These are phyloP conservation scores for Batkoa obscura DNA, from an alignment of 371 early-diverging fungal species.

Conservation along the genomic window DNA sequence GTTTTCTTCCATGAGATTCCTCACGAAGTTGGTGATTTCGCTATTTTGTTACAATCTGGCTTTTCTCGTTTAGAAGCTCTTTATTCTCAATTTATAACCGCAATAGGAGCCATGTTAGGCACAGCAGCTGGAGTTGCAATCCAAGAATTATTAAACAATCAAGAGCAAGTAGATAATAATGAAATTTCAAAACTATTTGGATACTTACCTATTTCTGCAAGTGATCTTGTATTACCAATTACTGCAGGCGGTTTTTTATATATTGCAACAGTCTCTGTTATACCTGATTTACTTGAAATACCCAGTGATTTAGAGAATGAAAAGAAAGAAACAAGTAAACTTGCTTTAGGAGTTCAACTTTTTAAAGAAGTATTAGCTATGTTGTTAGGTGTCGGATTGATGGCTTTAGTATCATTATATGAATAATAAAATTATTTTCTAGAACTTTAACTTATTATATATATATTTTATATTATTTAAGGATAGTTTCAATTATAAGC, in stretches of 20 bases:
- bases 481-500: too few relatives aligned
- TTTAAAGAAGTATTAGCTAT: constrained; percentile 18
- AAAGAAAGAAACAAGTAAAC: constrained; percentile 14
- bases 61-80: constrained; percentile 53
- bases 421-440: too few relatives aligned
- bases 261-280: constrained; percentile 70
- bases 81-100: constrained; percentile 67
- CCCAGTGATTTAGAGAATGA: constrained; percentile 24
- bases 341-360: background rate
- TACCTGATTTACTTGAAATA: constrained; percentile 60
- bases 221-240: constrained; percentile 63
- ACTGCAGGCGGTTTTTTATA: constrained; percentile 82
- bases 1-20: constrained; percentile 90
- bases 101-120: constrained; percentile 62
- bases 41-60: constrained; percentile 68
- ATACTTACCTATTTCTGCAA: constrained; percentile 11
- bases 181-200: too few relatives aligned
- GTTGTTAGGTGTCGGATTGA: constrained; percentile 19
- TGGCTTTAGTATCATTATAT: constrained; percentile 20
- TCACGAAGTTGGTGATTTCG: constrained; percentile 83
- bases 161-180: background rate
- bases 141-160: constrained; percentile 24
- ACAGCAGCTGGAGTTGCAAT: constrained; percentile 60
- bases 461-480: too few relatives aligned
- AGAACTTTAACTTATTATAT: too few relatives aligned